Base-by-base conservation (phyloP, 768 basidiomycete species). In the Podaxis sp. region DNA sequence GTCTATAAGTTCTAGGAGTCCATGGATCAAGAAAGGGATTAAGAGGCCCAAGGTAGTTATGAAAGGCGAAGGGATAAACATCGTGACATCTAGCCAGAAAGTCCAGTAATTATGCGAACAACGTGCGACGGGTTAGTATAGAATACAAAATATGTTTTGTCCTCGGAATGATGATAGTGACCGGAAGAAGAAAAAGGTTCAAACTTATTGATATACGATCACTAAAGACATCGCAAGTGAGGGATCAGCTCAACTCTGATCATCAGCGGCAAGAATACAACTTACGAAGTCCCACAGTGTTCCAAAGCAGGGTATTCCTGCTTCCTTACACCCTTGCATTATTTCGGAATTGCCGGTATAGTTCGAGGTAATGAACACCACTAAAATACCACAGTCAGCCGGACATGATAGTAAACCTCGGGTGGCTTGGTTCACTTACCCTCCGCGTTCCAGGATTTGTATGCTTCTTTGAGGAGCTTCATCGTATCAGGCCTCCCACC, bases 281-380 rank as follows among this genome's bases (percentile, higher is more conserved):
- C 77, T 67, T 66, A 78, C 77, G 74, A 89, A 89, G 74, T 89
- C 88, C 87, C 88, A 89, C 30, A 89, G 77, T 13, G 88, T 88
- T 61, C 87, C 88, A 67, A 86, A 87, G 49, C 82, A 83, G 46
- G 87, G 87, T 67, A 88, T 88, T 26, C 84, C 85, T 56, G 82
- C 83, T 66, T 81, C 81, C 73, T 87, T 90, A 77, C 86, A 92
- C 22, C 89, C 90, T 71, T 88, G 79, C 83, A 90, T 91, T 64
- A 93, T 87, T 69, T 93, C 90, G 13, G 82, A 78, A 73, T 93
- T 92, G 30, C 90, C 90, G 44, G 85, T 80, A 68, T 82, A 88
- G 76, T 93, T 93, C n/a, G 90, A 92, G 7, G 90, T 93, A 73
- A 93, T 89, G 74, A 93, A 90, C 28, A 92, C 86, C 51, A 93